Base-by-base conservation (phyloP, 1,139 yeast genomes). In the Hansenula sp. region DNA sequence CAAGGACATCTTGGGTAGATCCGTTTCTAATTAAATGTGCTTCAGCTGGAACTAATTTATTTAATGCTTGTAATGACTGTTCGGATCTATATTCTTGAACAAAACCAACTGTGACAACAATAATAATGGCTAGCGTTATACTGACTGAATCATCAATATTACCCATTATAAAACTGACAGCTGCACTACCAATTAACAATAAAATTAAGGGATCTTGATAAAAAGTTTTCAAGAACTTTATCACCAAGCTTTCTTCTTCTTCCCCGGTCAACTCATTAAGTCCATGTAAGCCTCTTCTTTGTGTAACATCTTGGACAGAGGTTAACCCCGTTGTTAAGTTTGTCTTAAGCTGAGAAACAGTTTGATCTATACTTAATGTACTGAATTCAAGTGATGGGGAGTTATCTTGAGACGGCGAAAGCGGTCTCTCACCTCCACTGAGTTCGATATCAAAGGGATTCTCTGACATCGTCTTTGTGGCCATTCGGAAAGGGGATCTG, bases 21-120 rank as follows among this genome's bases (percentile, higher is more conserved):
- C 88, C 88, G 52, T 79, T 82, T 62, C 98, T 75, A 9, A 95
- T 82, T 43, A 92, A 73, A 59, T 89, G 90, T 24, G 96, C 94
- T 57, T 85, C 87, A 14, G 95, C 96, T 1, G 98, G 97, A 5
- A 92, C 97, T 48, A 92, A 73, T 56, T 85, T 83, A 60, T 84
- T 89, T 48, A 92, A 74, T 0, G 97, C 97, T 57, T 88, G 95
- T 44, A 92, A 68, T 3, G 96, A 85, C 66, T 92, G 85, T 60
- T 92, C 98, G 0, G 96, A 85, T 54, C 97, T 74, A 59, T 89
- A 89, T 61, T 92, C 98, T 63, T 92, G 98, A 20, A 92, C 90
- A 64, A 92, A 92, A 0, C 97, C 98, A 25, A 92, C 98, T 0
- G 94, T 77, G 9, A 90, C 96, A 25, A 90, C 97, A 51, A 90